Percentiles rank a stretch among this genome's conserved stretches.
Evolutionary conservation across 495 filamentous ascomycete species (phyloP).

Genomic region (Neurospora sp.): DNA sequence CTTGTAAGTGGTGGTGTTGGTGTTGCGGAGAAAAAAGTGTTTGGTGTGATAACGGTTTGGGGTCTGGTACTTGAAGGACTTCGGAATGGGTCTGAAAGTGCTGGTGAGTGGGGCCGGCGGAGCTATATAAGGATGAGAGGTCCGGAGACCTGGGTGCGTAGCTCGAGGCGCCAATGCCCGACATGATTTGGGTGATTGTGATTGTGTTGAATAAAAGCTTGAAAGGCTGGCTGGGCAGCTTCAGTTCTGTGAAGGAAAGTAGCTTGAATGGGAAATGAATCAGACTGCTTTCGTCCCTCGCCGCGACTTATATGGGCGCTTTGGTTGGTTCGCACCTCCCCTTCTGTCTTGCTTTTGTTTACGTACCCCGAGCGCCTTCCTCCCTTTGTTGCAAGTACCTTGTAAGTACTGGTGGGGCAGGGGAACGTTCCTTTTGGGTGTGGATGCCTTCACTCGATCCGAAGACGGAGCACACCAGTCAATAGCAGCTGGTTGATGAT

Average conservation of each 20-base stretch:
- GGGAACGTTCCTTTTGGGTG: background rate
- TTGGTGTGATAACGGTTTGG: slow-evolving; percentile 17
- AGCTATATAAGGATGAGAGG: slow-evolving; percentile 39
- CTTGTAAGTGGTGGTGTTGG: slow-evolving; percentile 12
- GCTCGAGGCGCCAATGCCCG: slow-evolving; percentile 24
- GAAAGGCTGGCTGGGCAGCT: background rate
- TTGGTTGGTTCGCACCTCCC: background rate
- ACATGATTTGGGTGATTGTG: slow-evolving; percentile 22
- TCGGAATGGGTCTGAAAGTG: slow-evolving; percentile 9
- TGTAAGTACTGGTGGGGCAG: background rate
- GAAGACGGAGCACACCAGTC: background rate
- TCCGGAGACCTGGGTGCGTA: slow-evolving; percentile 50
- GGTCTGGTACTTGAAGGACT: background rate
- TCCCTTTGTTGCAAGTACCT: background rate
- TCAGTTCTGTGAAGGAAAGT: background rate
- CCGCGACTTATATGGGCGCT: background rate
- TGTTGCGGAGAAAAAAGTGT: slow-evolving; percentile 12
- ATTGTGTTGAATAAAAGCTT: background rate
- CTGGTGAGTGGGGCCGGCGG: slow-evolving; percentile 19
- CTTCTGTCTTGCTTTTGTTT: background rate
- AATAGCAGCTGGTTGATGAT: background rate
- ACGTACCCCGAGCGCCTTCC: background rate
- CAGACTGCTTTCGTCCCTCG: background rate
- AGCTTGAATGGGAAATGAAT: background rate
- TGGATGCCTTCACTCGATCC: background rate